Evolutionary conservation across 176 grass and related monocot genomes (phyloP).

Genomic region (Carex cristatella): DNA sequence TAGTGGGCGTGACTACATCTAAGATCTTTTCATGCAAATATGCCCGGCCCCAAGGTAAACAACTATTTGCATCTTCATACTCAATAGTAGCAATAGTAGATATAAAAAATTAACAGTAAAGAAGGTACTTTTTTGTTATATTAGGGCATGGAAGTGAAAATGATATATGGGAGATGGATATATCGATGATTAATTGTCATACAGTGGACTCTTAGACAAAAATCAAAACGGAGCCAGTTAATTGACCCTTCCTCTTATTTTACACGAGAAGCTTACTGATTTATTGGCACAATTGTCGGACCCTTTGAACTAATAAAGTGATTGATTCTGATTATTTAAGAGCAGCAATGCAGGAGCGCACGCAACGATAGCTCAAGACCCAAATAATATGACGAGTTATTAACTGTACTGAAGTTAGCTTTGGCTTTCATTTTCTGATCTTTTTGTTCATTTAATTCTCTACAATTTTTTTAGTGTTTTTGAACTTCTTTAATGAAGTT

Average conservation of each 20-base stretch:
- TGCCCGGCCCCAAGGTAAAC: neutral
- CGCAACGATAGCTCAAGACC: neutral
- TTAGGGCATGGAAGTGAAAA: neutral
- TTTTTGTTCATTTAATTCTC: neutral
- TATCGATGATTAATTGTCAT: neutral
- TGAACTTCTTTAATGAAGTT: neutral
- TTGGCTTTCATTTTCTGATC: neutral
- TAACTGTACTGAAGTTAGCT: neutral
- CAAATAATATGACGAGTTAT: neutral
- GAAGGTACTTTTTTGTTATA: neutral
- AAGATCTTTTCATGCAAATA: neutral
- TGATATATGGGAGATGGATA: too few species aligned
- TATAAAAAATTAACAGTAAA: neutral
- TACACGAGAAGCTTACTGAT: neutral
- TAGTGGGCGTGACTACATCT: neutral
- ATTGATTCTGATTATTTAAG: neutral
- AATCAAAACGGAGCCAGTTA: too few species aligned
- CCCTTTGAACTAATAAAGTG: neutral
- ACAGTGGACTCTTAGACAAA: neutral
- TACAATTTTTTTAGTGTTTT: neutral
- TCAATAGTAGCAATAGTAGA: neutral
- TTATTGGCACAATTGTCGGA: neutral
- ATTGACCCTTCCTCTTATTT: neutral
- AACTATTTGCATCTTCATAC: neutral
- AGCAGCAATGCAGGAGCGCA: neutral